Evolutionary conservation across 1,139 yeast species (phyloP).

Genomic region (Candida sp.): DNA sequence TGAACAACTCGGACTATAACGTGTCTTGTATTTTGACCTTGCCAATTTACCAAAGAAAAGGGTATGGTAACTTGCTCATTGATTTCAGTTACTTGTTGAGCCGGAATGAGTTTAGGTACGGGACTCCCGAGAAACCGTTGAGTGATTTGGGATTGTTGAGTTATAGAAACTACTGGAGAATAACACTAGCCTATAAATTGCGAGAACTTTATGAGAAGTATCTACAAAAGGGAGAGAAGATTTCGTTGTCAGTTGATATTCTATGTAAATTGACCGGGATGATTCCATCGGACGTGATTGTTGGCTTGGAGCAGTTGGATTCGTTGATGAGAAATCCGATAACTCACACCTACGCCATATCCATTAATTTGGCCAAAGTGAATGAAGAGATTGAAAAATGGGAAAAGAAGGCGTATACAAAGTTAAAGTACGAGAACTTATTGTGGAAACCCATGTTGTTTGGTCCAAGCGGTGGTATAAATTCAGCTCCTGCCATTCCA

Average conservation of each 20-base stretch:
- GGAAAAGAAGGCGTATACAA: slow-evolving; percentile 58
- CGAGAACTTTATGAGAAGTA: slow-evolving; percentile 32
- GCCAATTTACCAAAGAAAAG: slow-evolving; percentile 87
- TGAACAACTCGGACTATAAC: slow-evolving; percentile 75
- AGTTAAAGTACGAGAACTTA: slow-evolving; percentile 54
- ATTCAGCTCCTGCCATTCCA: slow-evolving; percentile 50
- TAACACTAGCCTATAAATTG: slow-evolving; percentile 55
- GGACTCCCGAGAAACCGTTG: slow-evolving; percentile 96
- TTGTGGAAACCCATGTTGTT: slow-evolving; percentile 85
- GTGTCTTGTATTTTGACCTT: slow-evolving; percentile 90
- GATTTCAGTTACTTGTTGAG: slow-evolving; percentile 87
- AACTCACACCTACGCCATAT: slow-evolving; percentile 55
- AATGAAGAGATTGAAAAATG: slow-evolving; percentile 51
- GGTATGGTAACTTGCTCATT: slow-evolving; percentile 88
- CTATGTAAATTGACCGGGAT: slow-evolving; percentile 80
- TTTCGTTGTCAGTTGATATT: slow-evolving; percentile 55
- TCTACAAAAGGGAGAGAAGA: background rate
- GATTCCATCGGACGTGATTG: slow-evolving; percentile 85
- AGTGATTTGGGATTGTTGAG: slow-evolving; percentile 86
- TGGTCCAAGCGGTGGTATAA: slow-evolving; percentile 85
- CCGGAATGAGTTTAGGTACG: slow-evolving; percentile 74
- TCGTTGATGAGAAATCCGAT: slow-evolving; percentile 55
- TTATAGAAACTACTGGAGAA: slow-evolving; percentile 87
- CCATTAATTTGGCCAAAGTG: slow-evolving; percentile 52
- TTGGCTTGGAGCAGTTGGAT: slow-evolving; percentile 80